Conservation (phyloP, 331 rosid genomes). For the Quercus tomentella region DNA sequence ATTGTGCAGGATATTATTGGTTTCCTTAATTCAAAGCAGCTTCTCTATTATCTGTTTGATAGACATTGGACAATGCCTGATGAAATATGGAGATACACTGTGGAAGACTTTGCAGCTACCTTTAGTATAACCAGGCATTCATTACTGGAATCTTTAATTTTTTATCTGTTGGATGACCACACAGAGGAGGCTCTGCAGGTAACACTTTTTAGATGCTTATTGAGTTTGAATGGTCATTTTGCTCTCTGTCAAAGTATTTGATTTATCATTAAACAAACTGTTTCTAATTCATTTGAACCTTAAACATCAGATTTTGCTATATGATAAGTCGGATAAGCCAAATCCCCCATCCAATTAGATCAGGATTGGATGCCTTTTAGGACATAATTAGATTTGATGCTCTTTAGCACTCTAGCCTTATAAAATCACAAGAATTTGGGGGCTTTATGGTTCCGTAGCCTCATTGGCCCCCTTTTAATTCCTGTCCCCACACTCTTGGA, state of each 20-base stretch:
- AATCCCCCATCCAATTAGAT: neutral
- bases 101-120: conserved; percentile 84
- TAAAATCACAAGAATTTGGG: neutral
- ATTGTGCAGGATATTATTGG: neutral
- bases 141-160: conserved; percentile 71
- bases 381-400: neutral
- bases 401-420: neutral
- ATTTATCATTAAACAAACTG: conserved; percentile 10
- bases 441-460: neutral
- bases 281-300: neutral
- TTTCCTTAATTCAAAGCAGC: conserved; percentile 60
- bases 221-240: conserved; percentile 1
- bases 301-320: neutral
- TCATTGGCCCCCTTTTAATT: too few species aligned
- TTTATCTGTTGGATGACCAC: conserved; percentile 86
- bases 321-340: neutral
- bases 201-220: conserved; percentile 14
- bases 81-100: conserved; percentile 67
- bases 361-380: neutral
- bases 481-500: neutral
- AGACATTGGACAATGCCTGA: conserved; percentile 90
- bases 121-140: conserved; percentile 73
- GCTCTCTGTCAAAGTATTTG: neutral
- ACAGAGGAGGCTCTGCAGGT: conserved; percentile 86
- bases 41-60: conserved; percentile 90